Percentiles rank a stretch among this genome's conserved stretches.
Conservation (phyloP, 305 asterid species). For the Plantago coronopus region DNA sequence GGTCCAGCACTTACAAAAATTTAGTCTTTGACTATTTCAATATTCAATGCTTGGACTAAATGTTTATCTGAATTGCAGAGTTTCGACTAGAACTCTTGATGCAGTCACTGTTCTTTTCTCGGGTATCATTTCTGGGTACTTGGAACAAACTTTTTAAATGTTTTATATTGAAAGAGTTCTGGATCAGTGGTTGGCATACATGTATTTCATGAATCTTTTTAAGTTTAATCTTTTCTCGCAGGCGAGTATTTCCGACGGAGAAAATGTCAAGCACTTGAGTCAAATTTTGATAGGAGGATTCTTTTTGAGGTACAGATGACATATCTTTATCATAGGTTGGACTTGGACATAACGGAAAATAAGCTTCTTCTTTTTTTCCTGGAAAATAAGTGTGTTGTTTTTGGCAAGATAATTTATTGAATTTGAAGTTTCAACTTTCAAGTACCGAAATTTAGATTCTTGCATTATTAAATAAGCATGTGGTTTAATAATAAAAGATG, state of each 20-base stretch:
- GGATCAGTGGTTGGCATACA: constrained; percentile 18
- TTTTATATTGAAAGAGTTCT: constrained; percentile 13
- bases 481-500: no score
- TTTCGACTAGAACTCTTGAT: constrained; percentile 94
- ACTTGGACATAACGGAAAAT: constrained; percentile 18
- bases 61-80: constrained; percentile 54
- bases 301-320: constrained; percentile 69
- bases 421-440: no score
- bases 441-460: neutral
- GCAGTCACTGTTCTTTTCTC: constrained; percentile 92
- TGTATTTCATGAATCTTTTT: constrained; percentile 13
- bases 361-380: no score
- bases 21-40: neutral
- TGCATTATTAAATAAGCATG: no score
- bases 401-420: constrained; percentile 18
- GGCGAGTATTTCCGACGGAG: constrained; percentile 94
- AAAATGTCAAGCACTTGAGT: constrained; percentile 63
- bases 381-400: constrained; percentile 12
- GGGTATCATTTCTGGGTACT: constrained; percentile 52
- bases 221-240: constrained; percentile 38
- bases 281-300: constrained; percentile 77
- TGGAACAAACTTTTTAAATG: constrained; percentile 18
- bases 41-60: constrained; percentile 26
- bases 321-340: constrained; percentile 18
- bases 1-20: neutral